These are phyloP conservation scores for Geranium incanum DNA, from an alignment of 441 rosid genomes.

Conservation along the genomic window DNA sequence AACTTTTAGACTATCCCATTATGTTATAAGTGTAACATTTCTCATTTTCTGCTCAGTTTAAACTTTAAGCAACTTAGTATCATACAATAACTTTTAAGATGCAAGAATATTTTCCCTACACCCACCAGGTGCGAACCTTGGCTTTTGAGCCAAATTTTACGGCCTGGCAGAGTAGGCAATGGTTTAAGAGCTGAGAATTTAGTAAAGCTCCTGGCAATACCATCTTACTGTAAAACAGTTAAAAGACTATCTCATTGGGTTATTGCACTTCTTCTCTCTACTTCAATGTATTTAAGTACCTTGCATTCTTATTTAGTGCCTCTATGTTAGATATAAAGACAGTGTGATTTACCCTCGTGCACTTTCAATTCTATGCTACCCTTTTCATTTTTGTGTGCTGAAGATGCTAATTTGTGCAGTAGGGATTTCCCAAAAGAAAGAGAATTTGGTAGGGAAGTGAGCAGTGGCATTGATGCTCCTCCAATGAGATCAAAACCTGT, in stretches of 20 bases:
- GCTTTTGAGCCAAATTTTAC: not conserved
- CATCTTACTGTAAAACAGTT: not conserved
- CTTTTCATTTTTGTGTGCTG: not conserved
- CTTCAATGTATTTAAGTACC: not conserved
- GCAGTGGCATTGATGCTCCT: slow-evolving; percentile 48
- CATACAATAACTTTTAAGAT: not conserved
- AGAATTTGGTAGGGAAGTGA: slow-evolving; percentile 62
- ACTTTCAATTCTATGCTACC: too few species aligned
- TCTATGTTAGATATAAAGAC: not conserved
- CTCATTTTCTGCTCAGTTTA: not conserved
- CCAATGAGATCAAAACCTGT: slow-evolving; percentile 66
- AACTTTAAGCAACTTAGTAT: not conserved
- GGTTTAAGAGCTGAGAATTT: too few species aligned
- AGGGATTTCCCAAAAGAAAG: slow-evolving; percentile 74
- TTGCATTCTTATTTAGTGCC: not conserved
- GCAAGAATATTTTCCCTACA: not conserved
- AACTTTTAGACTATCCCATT: not conserved
- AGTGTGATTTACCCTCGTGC: too few species aligned
- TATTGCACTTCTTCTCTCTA: not conserved
- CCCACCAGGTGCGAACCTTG: not conserved
- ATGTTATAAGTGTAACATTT: not conserved
- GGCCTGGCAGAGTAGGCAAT: too few species aligned
- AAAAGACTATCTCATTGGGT: not conserved
- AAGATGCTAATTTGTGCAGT: slow-evolving; percentile 17
- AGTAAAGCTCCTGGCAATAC: too few species aligned